These are phyloP conservation scores for Fusarium keratoplasticum DNA, from an alignment of 2,329 filamentous ascomycete species.

Conservation along the genomic window DNA sequence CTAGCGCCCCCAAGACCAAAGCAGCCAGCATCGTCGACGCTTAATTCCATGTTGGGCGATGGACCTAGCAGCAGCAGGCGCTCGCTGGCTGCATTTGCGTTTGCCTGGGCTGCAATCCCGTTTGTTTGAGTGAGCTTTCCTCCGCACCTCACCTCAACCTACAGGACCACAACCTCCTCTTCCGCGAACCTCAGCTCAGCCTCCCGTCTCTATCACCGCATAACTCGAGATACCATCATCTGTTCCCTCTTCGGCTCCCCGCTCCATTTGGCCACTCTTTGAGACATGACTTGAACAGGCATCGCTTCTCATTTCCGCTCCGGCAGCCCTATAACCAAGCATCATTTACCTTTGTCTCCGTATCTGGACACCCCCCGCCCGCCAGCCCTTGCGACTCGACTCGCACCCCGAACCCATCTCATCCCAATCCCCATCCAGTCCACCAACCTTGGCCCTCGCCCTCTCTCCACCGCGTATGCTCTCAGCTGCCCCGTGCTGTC, in stretches of 20 bases:
- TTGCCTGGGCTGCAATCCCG: not conserved
- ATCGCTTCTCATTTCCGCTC: conserved; percentile 17
- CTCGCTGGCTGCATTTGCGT: conserved; percentile 16
- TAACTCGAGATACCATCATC: conserved; percentile 32
- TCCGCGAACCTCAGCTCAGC: not conserved
- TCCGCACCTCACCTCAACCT: not conserved
- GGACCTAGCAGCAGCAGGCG: conserved; percentile 17
- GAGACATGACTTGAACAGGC: conserved; percentile 49
- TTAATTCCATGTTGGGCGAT: conserved; percentile 33
- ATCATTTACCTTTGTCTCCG: conserved; percentile 9
- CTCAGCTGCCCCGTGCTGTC: conserved; percentile 34
- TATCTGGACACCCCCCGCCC: conserved; percentile 18
- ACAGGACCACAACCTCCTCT: not conserved
- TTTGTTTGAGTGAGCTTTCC: not conserved
- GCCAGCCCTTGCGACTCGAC: conserved; percentile 20
- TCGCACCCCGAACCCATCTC: conserved; percentile 14
- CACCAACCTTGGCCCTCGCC: conserved; percentile 3
- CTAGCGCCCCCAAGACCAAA: conserved; percentile 32
- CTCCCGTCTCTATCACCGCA: conserved; percentile 1
- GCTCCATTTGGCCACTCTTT: conserved; percentile 8
- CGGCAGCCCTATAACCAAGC: conserved; percentile 1
- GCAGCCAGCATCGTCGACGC: conserved; percentile 31
- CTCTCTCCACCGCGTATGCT: conserved; percentile 33
- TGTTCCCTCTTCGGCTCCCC: conserved; percentile 5
- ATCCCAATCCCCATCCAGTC: conserved; percentile 1